Conservation (phyloP, 1,139 yeast genomes). For the Candida gigantensis region DNA sequence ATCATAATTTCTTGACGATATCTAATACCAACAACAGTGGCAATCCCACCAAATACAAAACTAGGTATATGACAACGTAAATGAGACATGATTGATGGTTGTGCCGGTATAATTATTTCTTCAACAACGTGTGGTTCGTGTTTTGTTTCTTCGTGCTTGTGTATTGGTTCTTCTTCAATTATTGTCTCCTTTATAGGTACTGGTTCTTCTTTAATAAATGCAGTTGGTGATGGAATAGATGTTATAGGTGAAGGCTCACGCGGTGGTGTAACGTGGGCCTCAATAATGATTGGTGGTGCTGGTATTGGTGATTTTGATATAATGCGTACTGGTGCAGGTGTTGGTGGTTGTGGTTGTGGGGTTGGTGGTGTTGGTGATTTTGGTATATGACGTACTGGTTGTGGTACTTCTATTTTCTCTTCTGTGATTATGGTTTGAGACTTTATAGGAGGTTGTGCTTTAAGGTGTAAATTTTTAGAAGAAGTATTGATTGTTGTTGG, state of each 20-base stretch:
- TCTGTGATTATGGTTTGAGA: not conserved
- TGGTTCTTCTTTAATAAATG: not conserved
- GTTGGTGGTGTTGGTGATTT: constrained; percentile 2
- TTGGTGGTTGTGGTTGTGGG: not conserved
- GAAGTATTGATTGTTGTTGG: constrained; percentile 10
- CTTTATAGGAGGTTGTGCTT: constrained; percentile 4
- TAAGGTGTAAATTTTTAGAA: constrained; percentile 9
- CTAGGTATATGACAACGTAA: constrained; percentile 31
- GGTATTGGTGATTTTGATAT: constrained; percentile 1
- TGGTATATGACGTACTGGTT: not conserved
- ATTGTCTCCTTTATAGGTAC: no score
- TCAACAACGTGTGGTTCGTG: not conserved
- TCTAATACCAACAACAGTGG: constrained; percentile 6
- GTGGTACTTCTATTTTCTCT: not conserved
- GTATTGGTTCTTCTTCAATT: no score
- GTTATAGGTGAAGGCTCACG: not conserved
- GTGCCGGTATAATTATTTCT: constrained; percentile 1
- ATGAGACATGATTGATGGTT: constrained; percentile 6
- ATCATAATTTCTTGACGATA: constrained; percentile 8
- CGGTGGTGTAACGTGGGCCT: no score
- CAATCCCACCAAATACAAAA: constrained; percentile 30
- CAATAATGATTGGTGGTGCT: no score
- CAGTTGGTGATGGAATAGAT: constrained; percentile 5
- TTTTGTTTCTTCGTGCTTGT: constrained; percentile 2
- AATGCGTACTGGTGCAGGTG: not conserved